phyloP scores from a whole-genome alignment of 2,329 filamentous ascomycete genomes.

The Aspergillus oerlinghausenensis region DNA sequence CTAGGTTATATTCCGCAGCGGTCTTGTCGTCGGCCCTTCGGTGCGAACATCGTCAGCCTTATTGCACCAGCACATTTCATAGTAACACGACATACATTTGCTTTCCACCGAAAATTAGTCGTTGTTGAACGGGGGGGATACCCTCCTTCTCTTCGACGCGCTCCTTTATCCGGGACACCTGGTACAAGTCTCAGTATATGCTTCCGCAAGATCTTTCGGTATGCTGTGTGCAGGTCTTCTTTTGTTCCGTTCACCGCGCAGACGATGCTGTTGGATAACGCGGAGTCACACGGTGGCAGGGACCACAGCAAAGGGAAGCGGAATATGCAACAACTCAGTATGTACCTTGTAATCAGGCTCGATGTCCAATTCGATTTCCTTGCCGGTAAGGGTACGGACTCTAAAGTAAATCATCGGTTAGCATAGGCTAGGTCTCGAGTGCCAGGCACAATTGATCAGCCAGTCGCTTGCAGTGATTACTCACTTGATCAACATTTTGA shows the following conservation, averaged over 20 bases:
- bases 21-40: constrained; percentile 90
- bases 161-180: constrained; percentile 97
- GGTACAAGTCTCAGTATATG: background rate
- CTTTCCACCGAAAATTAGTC: constrained; percentile 93
- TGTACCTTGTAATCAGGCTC: constrained; percentile 85
- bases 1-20: constrained; percentile 81
- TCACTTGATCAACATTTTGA: constrained; percentile 51
- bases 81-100: constrained; percentile 67
- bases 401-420: constrained; percentile 45
- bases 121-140: constrained; percentile 93
- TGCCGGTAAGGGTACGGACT: constrained; percentile 95
- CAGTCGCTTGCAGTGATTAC: constrained; percentile 11
- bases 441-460: background rate
- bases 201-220: background rate
- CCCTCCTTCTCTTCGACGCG: constrained; percentile 99
- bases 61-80: background rate
- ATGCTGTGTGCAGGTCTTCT: background rate
- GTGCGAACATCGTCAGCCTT: constrained; percentile 1
- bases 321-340: background rate
- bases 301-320: background rate
- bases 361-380: constrained; percentile 98
- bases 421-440: background rate
- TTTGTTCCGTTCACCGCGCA: background rate
- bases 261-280: background rate
- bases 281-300: too few species aligned